A percentile compares a stretch with the other conserved stretches of the same genome.
phyloP scores from a whole-genome alignment of 1,284 basidiomycete species.

The Boletus semigastroideus region DNA sequence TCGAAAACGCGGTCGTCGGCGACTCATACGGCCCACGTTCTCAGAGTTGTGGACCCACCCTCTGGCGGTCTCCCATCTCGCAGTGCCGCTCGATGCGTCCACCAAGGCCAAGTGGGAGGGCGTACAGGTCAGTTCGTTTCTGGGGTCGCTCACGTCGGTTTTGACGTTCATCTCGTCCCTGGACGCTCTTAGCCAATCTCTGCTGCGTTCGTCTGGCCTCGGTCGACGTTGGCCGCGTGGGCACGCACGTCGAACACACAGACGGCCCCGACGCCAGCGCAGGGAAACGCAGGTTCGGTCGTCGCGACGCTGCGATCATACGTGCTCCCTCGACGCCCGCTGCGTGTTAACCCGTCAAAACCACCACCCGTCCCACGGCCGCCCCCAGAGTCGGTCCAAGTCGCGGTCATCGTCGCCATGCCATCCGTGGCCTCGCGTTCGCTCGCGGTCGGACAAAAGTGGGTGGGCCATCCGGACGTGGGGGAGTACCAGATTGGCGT shows the following conservation, averaged over 20 bases:
- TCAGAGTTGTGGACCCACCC: slow-evolving; percentile 21
- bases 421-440: slow-evolving; percentile 12
- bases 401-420: slow-evolving; percentile 37
- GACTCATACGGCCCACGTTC: slow-evolving; percentile 18
- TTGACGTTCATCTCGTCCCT: neutral
- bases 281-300: slow-evolving; percentile 33
- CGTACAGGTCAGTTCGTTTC: slow-evolving; percentile 23
- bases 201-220: slow-evolving; percentile 20
- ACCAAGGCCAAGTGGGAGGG: slow-evolving; percentile 12
- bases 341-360: neutral
- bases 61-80: neutral
- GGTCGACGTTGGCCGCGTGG: neutral
- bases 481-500: slow-evolving; percentile 35
- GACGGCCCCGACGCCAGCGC: neutral
- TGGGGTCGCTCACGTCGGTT: neutral
- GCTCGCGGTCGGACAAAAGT: neutral
- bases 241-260: slow-evolving; percentile 27
- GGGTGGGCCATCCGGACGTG: slow-evolving; percentile 11
- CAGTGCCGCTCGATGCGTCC: neutral
- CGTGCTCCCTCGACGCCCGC: slow-evolving; percentile 5
- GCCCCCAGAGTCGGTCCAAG: slow-evolving; percentile 25
- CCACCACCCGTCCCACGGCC: slow-evolving; percentile 8
- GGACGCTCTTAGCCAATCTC: slow-evolving; percentile 19
- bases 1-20: slow-evolving; percentile 20
- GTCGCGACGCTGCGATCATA: slow-evolving; percentile 8